A percentile compares a stretch with the other conserved stretches of the same genome.
These are phyloP conservation scores for Chaetomium tenue DNA, from an alignment of 495 filamentous ascomycete species.

Conservation along the genomic window DNA sequence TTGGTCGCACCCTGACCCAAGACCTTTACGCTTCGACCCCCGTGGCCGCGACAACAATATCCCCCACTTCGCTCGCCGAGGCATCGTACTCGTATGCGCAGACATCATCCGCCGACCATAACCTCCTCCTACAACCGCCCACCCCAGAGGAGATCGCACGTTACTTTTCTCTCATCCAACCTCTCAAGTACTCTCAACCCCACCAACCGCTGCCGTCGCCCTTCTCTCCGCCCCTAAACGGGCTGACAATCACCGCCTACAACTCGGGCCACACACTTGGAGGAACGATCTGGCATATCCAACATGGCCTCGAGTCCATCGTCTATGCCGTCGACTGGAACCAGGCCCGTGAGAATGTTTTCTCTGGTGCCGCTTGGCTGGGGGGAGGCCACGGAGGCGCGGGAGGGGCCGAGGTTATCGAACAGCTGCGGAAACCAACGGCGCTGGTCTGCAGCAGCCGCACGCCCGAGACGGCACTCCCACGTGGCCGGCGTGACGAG, in stretches of 20 bases:
- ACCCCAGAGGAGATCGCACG: conserved; percentile 82
- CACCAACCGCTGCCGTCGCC: conserved; percentile 82
- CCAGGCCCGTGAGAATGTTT: conserved; percentile 86
- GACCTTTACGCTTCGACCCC: conserved; percentile 92
- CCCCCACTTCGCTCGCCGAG: conserved; percentile 66
- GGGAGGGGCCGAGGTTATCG: conserved; percentile 83
- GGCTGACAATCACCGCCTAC: conserved; percentile 95
- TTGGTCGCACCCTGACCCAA: conserved; percentile 85
- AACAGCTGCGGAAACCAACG: conserved; percentile 87
- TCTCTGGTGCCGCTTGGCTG: conserved; percentile 90
- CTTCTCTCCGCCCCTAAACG: conserved; percentile 82
- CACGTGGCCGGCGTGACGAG: conserved; percentile 78
- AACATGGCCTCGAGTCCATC: conserved; percentile 93
- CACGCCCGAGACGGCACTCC: conserved; percentile 67
- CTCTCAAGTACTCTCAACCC: conserved; percentile 94
- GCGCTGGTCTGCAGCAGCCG: conserved; percentile 86
- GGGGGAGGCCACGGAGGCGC: conserved; percentile 66
- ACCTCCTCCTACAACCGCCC: conserved; percentile 77
- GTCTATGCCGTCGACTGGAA: conserved; percentile 99
- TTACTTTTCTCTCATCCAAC: conserved; percentile 90
- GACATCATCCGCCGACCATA: conserved; percentile 42
- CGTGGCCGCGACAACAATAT: conserved; percentile 75
- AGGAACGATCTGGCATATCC: conserved; percentile 98
- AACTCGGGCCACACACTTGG: conserved; percentile 94
- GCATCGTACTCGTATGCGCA: conserved; percentile 58